phyloP scores from a whole-genome alignment of 163 green algal genomes.

The Coccomyxa subellipsoidea region DNA sequence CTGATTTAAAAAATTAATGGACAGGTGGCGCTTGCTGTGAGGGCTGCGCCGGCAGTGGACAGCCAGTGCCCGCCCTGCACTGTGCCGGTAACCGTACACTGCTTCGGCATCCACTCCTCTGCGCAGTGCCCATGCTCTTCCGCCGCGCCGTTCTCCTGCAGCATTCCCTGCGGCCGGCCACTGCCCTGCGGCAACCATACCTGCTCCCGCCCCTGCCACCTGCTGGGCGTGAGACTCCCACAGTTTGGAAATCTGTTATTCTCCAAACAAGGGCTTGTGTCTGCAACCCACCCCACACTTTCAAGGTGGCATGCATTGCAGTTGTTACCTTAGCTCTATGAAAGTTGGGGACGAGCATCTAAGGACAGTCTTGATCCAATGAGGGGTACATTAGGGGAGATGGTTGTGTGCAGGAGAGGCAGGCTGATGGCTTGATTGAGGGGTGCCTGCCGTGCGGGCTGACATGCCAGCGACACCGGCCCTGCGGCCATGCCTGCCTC shows the following conservation, averaged over 20 bases:
- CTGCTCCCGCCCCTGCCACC: slow-evolving; percentile 66
- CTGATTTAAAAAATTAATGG: neutral
- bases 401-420: neutral
- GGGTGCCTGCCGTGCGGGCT: slow-evolving; percentile 53
- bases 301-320: neutral
- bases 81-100: slow-evolving; percentile 41
- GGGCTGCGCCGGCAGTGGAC: neutral
- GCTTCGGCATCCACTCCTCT: slow-evolving; percentile 54
- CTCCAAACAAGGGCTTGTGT: no score
- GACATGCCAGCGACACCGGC: slow-evolving; percentile 41
- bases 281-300: no score
- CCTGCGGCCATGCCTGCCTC: slow-evolving; percentile 67
- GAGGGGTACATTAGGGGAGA: neutral
- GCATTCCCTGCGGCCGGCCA: slow-evolving; percentile 44
- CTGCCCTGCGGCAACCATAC: slow-evolving; percentile 65
- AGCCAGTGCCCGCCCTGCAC: slow-evolving; percentile 58
- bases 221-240: neutral
- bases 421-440: neutral
- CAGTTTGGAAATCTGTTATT: neutral
- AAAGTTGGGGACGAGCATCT: no score
- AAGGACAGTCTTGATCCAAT: no score
- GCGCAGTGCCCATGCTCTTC: slow-evolving; percentile 43
- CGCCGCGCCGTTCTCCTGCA: slow-evolving; percentile 53
- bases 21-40: neutral
- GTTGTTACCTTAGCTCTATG: no score